Evolutionary conservation across 164 flowering plant species (phyloP), one percentile per base, ranked within the genome.

Genomic region (Nelumbo lutea): DNA sequence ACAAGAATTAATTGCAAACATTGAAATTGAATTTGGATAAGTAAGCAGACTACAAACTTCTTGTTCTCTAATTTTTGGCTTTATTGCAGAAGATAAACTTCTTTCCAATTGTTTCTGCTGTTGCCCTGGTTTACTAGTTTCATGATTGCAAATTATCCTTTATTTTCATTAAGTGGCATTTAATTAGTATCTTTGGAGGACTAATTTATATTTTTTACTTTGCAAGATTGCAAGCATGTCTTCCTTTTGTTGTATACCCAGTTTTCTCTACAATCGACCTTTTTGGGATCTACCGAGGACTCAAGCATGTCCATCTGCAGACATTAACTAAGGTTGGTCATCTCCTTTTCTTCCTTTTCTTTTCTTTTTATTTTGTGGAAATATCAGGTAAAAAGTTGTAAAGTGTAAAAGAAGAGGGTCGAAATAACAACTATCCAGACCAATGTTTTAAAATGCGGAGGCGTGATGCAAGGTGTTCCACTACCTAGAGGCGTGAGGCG

Each of bases 281-380:
- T 56, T 75, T 80, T 59, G 96, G 94, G 53, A 91, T 89, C 72
- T 88, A 87, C 77, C 96, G 86, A 80, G 91, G 86, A 48, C 91
- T 93, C 61, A 85, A 89, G 79, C 91, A 93, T 66, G 96, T 91
- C 47, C 97, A 90, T 81, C 84, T 91, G 62, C 97, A 88, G 70
- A 93, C 97, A 55, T 72, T 93, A 74, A 89, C 97, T 15, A 93
- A 91, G 96, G 98, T 93, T 72, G 63, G 80, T 70, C 73, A 38
- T 63, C 9, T 65, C 46, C 60, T 51, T 38, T 27, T 27, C 27
- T 27, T 27, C 27, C 27, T 27, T 27, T 27, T 27, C 27, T 27
- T 27, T 27, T 27, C 27, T 27, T 27, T 27, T 27, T 27, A 27
- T 27, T 27, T 27, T 27, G 27, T 27, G 27, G 27, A 27, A 27